phyloP scores from a whole-genome alignment of 1,284 basidiomycete species.

The Cutaneotrichosporon sp. region DNA sequence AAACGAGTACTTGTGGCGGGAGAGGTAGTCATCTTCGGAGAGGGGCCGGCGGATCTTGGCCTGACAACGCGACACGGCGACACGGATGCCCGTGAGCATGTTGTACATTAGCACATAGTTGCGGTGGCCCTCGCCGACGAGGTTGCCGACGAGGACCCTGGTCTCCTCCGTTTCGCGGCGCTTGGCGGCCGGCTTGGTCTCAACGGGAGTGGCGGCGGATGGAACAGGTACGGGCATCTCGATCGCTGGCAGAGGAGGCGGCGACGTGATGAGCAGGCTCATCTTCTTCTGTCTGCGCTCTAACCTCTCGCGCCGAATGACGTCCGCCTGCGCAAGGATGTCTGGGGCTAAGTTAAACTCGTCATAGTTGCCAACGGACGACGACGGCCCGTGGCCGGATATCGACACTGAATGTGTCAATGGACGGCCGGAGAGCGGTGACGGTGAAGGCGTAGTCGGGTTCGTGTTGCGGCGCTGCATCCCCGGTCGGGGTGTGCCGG shows the following conservation, averaged over 20 bases:
- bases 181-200: constrained; percentile 1
- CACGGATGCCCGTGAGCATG: constrained; percentile 97
- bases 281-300: constrained; percentile 59
- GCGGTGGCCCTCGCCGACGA: constrained; percentile 94
- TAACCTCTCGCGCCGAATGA: constrained; percentile 71
- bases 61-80: constrained; percentile 91
- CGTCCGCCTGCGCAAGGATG: constrained; percentile 78
- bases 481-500: constrained; percentile 18
- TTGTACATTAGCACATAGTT: constrained; percentile 99
- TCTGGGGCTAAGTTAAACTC: constrained; percentile 52
- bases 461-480: constrained; percentile 41
- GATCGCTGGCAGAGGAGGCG: not conserved
- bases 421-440: constrained; percentile 4
- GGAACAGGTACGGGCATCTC: not conserved
- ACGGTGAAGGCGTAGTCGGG: constrained; percentile 27
- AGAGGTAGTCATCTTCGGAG: constrained; percentile 81
- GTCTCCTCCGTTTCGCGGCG: constrained; percentile 43
- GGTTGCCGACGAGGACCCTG: constrained; percentile 80
- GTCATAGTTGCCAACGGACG: not conserved
- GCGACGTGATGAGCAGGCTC: constrained; percentile 36
- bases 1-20: constrained; percentile 93
- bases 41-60: constrained; percentile 86
- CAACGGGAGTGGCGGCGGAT: constrained; percentile 49
- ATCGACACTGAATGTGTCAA: constrained; percentile 19
- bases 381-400: constrained; percentile 7